Evolutionary conservation across 2,329 filamentous ascomycete species (phyloP).

Genomic region (Penicillium sp.): DNA sequence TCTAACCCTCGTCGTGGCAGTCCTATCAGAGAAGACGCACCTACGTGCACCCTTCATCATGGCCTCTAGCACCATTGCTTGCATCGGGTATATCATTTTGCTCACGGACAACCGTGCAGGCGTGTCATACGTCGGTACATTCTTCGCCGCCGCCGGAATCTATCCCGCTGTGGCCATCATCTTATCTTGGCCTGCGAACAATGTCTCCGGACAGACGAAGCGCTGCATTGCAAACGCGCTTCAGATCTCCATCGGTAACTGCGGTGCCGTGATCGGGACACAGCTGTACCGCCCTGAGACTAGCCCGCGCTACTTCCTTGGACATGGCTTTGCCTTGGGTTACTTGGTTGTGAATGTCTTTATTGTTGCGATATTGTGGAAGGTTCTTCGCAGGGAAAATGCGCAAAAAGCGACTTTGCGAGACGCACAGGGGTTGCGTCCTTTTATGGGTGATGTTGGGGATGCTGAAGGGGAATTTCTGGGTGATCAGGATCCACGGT

Average conservation of each 20-base stretch:
- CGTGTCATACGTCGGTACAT: slow-evolving; percentile 55
- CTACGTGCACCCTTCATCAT: slow-evolving; percentile 60
- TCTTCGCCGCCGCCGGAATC: slow-evolving; percentile 61
- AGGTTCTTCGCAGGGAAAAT: slow-evolving; percentile 55
- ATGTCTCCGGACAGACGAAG: slow-evolving; percentile 65
- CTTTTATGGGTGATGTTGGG: slow-evolving; percentile 42
- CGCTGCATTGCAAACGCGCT: slow-evolving; percentile 62
- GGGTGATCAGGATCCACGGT: slow-evolving; percentile 59
- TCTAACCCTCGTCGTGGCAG: slow-evolving; percentile 54
- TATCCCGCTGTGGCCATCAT: slow-evolving; percentile 60
- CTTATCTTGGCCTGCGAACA: slow-evolving; percentile 65
- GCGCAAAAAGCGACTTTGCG: slow-evolving; percentile 44
- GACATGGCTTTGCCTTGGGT: slow-evolving; percentile 60
- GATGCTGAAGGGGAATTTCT: slow-evolving; percentile 49
- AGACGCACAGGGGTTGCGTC: slow-evolving; percentile 34
- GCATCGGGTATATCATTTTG: slow-evolving; percentile 58
- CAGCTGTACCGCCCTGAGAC: slow-evolving; percentile 60
- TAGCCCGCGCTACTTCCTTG: slow-evolving; percentile 58
- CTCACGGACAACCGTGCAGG: slow-evolving; percentile 51
- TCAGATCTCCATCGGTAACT: slow-evolving; percentile 66
- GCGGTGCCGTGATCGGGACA: slow-evolving; percentile 63
- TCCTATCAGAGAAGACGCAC: slow-evolving; percentile 54
- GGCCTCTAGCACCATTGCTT: slow-evolving; percentile 51
- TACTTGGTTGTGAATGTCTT: slow-evolving; percentile 57
- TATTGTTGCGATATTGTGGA: slow-evolving; percentile 51